phyloP scores from a whole-genome alignment of 2,329 filamentous ascomycete genomes.

The Paracoccidioides brasiliensis region DNA sequence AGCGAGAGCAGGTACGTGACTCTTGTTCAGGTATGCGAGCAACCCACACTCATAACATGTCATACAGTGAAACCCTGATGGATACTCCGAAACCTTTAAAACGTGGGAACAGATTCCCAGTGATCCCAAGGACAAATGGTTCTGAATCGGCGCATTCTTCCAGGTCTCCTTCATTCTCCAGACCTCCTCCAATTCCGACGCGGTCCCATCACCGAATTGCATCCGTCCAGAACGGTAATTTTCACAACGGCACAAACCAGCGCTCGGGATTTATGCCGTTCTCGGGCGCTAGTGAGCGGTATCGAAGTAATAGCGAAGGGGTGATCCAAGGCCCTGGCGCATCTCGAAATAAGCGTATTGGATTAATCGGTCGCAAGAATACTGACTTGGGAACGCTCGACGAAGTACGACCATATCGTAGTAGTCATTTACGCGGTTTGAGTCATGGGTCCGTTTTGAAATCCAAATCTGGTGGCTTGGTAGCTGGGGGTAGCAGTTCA shows the following conservation, averaged over 20 bases:
- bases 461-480: conserved; percentile 21
- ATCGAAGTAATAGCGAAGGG: conserved; percentile 50
- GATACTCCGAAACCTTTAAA: conserved; percentile 64
- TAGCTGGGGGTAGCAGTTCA: conserved; percentile 26
- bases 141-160: conserved; percentile 51
- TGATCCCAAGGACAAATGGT: conserved; percentile 46
- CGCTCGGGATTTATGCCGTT: conserved; percentile 62
- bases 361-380: conserved; percentile 45
- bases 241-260: conserved; percentile 39
- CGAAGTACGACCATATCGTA: conserved; percentile 38
- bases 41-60: neutral
- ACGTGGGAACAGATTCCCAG: conserved; percentile 45
- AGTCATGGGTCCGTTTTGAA: conserved; percentile 43
- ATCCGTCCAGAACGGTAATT: conserved; percentile 28
- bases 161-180: conserved; percentile 52
- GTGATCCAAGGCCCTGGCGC: conserved; percentile 36
- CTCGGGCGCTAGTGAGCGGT: conserved; percentile 49
- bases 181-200: conserved; percentile 64
- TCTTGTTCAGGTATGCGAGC: neutral
- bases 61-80: conserved; percentile 53
- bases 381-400: conserved; percentile 42
- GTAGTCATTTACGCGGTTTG: conserved; percentile 43
- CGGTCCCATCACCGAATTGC: conserved; percentile 62
- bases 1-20: conserved; percentile 30
- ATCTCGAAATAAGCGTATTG: conserved; percentile 45